phyloP scores from a whole-genome alignment of 768 basidiomycete species.

The Russula dissimulans region DNA sequence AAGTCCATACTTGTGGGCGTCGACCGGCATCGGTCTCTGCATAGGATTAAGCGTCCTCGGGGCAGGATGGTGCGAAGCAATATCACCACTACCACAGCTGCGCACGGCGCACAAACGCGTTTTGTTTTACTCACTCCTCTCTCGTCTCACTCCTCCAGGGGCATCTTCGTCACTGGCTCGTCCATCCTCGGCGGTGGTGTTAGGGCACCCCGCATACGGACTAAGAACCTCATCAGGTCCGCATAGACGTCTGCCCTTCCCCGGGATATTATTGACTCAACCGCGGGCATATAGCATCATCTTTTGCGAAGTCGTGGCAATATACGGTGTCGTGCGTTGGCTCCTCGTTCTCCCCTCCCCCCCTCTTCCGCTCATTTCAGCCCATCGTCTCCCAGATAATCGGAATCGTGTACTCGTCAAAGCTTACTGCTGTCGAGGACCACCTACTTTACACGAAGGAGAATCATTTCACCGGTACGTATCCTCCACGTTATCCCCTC shows the following conservation, averaged over 20 bases:
- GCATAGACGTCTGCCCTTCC: conserved; percentile 18
- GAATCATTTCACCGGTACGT: conserved; percentile 86
- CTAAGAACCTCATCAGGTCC: conserved; percentile 96
- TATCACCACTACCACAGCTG: not conserved
- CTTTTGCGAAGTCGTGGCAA: conserved; percentile 98
- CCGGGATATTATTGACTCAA: too few relatives aligned
- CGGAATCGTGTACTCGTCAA: conserved; percentile 91
- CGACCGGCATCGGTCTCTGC: conserved; percentile 84
- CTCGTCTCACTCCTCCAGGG: conserved; percentile 45
- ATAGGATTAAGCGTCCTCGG: conserved; percentile 91
- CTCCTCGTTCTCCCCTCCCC: not conserved
- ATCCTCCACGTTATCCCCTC: not conserved
- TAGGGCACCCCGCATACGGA: conserved; percentile 83
- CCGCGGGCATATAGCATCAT: conserved; percentile 59
- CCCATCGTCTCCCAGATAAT: conserved; percentile 56
- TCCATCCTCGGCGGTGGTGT: conserved; percentile 96
- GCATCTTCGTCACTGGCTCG: conserved; percentile 94
- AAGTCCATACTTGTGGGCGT: conserved; percentile 88
- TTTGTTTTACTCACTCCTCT: not conserved
- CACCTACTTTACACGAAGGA: conserved; percentile 66
- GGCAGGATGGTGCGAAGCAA: conserved; percentile 78
- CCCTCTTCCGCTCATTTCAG: not conserved
- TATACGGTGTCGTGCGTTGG: conserved; percentile 80
- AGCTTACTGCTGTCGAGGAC: conserved; percentile 53
- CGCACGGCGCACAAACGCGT: not conserved